Conservation (phyloP, 257 asterid species). For the Forsythia suspensa region DNA sequence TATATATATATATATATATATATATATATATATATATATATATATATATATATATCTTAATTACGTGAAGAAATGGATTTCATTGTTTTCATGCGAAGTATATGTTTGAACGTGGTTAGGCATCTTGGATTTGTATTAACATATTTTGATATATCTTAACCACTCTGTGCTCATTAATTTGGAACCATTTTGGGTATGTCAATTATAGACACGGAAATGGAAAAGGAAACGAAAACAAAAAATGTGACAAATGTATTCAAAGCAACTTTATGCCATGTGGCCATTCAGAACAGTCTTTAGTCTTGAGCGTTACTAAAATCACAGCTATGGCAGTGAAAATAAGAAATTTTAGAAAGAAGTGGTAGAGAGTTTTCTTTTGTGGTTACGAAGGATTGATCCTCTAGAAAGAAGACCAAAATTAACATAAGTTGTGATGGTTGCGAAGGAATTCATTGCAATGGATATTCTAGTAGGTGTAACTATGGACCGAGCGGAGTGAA, state of each 20-base stretch:
- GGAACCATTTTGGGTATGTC: not conserved
- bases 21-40: no score
- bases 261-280: not conserved
- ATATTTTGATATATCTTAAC: not conserved
- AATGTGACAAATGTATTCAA: no score
- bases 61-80: not conserved
- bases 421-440: not conserved
- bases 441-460: not conserved
- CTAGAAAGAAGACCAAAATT: not conserved
- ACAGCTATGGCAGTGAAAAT: not conserved
- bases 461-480: not conserved
- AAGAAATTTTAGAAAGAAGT: not conserved
- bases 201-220: not conserved
- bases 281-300: not conserved
- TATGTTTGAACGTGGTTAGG: not conserved
- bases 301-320: not conserved
- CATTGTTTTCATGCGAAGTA: not conserved
- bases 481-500: not conserved
- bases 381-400: not conserved
- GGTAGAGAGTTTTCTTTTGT: not conserved
- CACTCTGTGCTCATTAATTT: not conserved
- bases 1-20: no score
- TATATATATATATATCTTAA: no score
- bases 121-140: not conserved
- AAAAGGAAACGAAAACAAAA: no score